These are phyloP conservation scores for Claviceps sorghi DNA, from an alignment of 2,329 filamentous ascomycete genomes.

Conservation along the genomic window DNA sequence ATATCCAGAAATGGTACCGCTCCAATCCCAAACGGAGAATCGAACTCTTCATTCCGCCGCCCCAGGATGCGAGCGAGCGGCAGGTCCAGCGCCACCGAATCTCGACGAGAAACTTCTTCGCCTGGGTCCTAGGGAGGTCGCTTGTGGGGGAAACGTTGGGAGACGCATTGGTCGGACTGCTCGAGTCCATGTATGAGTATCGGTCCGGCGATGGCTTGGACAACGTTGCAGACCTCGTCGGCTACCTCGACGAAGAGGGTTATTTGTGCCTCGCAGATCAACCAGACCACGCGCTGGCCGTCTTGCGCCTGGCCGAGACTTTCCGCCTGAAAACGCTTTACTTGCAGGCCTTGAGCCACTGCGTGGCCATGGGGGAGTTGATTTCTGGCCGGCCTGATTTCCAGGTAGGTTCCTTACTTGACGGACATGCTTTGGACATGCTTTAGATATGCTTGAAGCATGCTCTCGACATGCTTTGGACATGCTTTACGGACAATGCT, in stretches of 20 bases:
- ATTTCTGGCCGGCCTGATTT: slow-evolving; percentile 45
- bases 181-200: slow-evolving; percentile 50
- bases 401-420: slow-evolving; percentile 30
- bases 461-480: too few species aligned
- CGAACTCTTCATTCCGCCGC: slow-evolving; percentile 58
- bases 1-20: slow-evolving; percentile 20
- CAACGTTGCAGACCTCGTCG: slow-evolving; percentile 34
- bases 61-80: slow-evolving; percentile 34
- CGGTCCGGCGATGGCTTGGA: slow-evolving; percentile 41
- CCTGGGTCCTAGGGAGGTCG: slow-evolving; percentile 50
- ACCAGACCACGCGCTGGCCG: slow-evolving; percentile 52
- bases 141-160: slow-evolving; percentile 56
- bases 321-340: slow-evolving; percentile 52
- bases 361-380: slow-evolving; percentile 59
- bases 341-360: slow-evolving; percentile 61
- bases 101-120: slow-evolving; percentile 61
- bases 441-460: too few species aligned
- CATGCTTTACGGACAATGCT: neutral
- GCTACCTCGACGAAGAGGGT: slow-evolving; percentile 53
- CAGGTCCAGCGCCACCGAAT: slow-evolving; percentile 49
- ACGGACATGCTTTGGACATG: too few species aligned
- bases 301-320: slow-evolving; percentile 52
- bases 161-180: slow-evolving; percentile 45
- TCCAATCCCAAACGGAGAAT: slow-evolving; percentile 20
- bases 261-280: slow-evolving; percentile 53